Evolutionary conservation across 257 asterid genomes (phyloP).

Genomic region (Petunia axillaris): DNA sequence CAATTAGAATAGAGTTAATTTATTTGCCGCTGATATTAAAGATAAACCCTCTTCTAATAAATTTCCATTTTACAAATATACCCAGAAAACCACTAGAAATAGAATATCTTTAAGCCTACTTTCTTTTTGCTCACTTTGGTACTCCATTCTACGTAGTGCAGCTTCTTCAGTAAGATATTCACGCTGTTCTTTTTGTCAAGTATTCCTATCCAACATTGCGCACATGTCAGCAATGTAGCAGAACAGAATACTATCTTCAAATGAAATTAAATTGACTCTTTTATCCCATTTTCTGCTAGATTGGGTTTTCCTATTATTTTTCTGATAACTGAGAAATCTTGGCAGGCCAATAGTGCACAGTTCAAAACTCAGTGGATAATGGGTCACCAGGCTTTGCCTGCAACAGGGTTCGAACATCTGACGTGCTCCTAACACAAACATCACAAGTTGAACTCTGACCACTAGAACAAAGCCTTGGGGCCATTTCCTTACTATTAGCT

Average conservation of each 20-base stretch:
- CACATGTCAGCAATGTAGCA: background rate
- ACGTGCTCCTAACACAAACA: too few species aligned
- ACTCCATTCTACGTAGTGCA: slow-evolving; percentile 6
- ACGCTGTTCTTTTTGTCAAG: background rate
- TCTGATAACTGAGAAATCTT: too few species aligned
- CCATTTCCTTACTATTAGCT: background rate
- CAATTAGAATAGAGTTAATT: background rate
- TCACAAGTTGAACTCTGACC: too few species aligned
- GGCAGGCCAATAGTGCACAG: too few species aligned
- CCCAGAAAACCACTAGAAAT: background rate
- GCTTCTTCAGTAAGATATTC: background rate
- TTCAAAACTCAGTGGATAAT: too few species aligned
- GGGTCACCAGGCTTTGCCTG: too few species aligned
- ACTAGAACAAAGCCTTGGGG: too few species aligned
- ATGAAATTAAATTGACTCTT: background rate
- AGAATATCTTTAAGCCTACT: background rate
- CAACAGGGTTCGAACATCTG: too few species aligned
- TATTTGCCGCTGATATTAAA: background rate
- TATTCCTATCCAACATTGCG: background rate
- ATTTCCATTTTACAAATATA: background rate
- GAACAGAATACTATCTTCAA: background rate
- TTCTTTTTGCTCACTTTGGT: slow-evolving; percentile 6
- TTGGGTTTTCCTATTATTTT: background rate
- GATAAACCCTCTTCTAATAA: background rate
- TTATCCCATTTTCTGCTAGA: background rate